Evolutionary conservation across 2,329 filamentous ascomycete species (phyloP).

Genomic region (Xylaria hypoxylon): DNA sequence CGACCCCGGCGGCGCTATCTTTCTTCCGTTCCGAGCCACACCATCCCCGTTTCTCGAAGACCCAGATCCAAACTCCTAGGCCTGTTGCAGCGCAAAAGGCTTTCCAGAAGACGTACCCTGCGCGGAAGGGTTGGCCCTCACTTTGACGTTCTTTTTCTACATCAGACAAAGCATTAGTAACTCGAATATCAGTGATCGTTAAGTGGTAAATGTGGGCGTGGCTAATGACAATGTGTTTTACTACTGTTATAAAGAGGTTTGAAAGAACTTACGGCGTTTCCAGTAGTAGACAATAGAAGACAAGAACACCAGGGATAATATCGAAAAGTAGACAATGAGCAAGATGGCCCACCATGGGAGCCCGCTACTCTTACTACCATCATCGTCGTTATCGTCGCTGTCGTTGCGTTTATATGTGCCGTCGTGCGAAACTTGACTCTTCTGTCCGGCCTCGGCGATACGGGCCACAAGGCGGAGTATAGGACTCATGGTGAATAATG

Average conservation of each 20-base stretch:
- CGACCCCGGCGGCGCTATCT: background rate
- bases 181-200: background rate
- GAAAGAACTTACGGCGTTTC: slow-evolving; percentile 13
- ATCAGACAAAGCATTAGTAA: slow-evolving; percentile 5
- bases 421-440: background rate
- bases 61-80: slow-evolving; percentile 37
- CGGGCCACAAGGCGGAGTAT: slow-evolving; percentile 5
- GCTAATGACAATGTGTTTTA: background rate
- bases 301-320: slow-evolving; percentile 21
- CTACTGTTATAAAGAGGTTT: background rate
- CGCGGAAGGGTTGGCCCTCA: slow-evolving; percentile 28
- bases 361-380: background rate
- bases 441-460: background rate
- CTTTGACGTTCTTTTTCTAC: slow-evolving; percentile 32
- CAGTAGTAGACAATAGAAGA: slow-evolving; percentile 21
- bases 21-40: slow-evolving; percentile 16
- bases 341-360: slow-evolving; percentile 18
- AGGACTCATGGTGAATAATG: slow-evolving; percentile 10
- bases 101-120: slow-evolving; percentile 36
- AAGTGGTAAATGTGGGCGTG: too few relatives aligned
- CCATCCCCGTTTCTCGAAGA: slow-evolving; percentile 27
- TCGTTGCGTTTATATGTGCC: background rate
- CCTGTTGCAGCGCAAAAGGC: slow-evolving; percentile 36
- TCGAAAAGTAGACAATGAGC: slow-evolving; percentile 11
- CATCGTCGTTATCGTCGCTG: background rate